phyloP scores from a whole-genome alignment of 805 yeast species.

The Naumovozyma castellii region DNA sequence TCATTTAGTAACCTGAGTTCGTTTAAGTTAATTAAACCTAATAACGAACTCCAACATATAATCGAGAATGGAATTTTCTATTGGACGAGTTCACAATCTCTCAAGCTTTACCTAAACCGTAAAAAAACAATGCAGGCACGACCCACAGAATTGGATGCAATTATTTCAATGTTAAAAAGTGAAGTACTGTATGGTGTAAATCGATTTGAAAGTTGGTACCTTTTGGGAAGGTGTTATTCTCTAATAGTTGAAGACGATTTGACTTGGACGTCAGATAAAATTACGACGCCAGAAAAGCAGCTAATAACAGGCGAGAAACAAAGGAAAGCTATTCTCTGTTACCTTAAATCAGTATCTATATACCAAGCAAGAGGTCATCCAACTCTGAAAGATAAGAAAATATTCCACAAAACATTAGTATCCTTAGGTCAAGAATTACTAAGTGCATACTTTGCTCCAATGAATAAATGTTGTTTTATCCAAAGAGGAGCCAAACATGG shows the following conservation, averaged over 20 bases:
- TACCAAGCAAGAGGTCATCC: conserved; percentile 2
- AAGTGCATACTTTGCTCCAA: conserved; percentile 50
- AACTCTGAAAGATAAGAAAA: conserved; percentile 10
- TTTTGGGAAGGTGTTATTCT: conserved; percentile 72
- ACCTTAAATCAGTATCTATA: conserved; percentile 47
- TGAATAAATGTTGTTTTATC: conserved; percentile 51
- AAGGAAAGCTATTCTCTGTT: conserved; percentile 61
- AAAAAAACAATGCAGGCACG: conserved; percentile 74
- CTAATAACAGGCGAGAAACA: conserved; percentile 53
- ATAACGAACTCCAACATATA: conserved; percentile 39
- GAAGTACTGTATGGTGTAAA: conserved; percentile 61
- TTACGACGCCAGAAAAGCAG: conserved; percentile 54
- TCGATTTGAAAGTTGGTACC: conserved; percentile 78
- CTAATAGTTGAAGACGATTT: conserved; percentile 79
- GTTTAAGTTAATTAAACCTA: conserved; percentile 26
- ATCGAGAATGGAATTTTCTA: conserved; percentile 54
- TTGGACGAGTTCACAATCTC: conserved; percentile 25
- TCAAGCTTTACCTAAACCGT: conserved; percentile 39
- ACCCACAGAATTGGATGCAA: conserved; percentile 69
- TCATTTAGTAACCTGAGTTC: conserved; percentile 43
- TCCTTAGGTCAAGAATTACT: conserved; percentile 29
- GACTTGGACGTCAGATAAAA: conserved; percentile 84
- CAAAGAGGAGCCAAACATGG: conserved; percentile 12
- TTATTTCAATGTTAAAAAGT: conserved; percentile 51
- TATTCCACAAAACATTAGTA: conserved; percentile 13